Base-by-base conservation (phyloP, 2,329 filamentous ascomycete species). In the Didymella pinodella region DNA sequence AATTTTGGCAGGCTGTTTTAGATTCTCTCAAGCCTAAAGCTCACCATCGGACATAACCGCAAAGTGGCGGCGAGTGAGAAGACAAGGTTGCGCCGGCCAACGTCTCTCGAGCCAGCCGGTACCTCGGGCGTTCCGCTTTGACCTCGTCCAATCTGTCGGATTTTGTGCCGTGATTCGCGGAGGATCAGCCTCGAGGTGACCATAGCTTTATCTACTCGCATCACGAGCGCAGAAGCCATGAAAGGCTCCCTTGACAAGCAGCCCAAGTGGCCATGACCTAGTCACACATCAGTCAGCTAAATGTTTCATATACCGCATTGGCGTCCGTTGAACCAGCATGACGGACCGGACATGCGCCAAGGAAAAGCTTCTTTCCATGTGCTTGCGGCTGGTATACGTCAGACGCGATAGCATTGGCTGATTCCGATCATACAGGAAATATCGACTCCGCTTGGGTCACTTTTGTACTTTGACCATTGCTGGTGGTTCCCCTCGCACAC, bases 341-440 rank as follows among this genome's bases (percentile, higher is more conserved):
- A 65, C 62, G 63, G 66, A 66, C 46, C 26, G 51, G 38, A 59
- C 62, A 54, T 58, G 58, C 64, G 59, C 60, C 59, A 66, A 60
- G 60, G 22, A 34, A 64, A 68, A 64, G 65, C 65, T 66, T 68
- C 57, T 61, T 65, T 62, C 50, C 49, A 57, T 60, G 59, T 55
- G 56, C 29, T 41, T 61, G 46, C 47, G 54, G 54, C 61, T 60
- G 44, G 58, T 46, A 53, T 55, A 59, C 57, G 49, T 46, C 50
- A 49, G 36, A 53, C 54, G 48, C 45, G 54, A 29, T 52, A 52
- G 48, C 53, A 62, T 65, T 67, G 63, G 63, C 52, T 59, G 55
- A 38, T 22, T 56, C 43, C 47, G 36, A 57, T 60, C 49, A 40
- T 46, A 46, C 59, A 61, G 57, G 50, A 62, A 51, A 51, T 44